Conservation (phyloP, 2,329 filamentous ascomycete species). For the Paramyrothecium roridum region DNA sequence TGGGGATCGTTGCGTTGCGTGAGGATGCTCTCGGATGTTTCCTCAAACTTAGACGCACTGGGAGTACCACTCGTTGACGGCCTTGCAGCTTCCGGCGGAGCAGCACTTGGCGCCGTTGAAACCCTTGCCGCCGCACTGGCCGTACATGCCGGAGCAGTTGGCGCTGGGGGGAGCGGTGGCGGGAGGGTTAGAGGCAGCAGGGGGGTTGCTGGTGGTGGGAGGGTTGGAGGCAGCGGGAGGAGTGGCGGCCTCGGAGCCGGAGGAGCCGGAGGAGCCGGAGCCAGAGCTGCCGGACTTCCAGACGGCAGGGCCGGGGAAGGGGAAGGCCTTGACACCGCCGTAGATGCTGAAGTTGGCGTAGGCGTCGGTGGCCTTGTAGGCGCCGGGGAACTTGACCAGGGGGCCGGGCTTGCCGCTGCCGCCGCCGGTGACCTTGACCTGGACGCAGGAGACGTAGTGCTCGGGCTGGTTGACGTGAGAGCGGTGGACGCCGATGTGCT, state of each 20-base stretch:
- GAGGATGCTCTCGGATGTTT: background rate
- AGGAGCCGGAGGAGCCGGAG: background rate
- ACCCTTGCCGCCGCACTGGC: background rate
- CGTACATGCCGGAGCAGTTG: background rate
- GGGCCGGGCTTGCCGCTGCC: constrained; percentile 1
- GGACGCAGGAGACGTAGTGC: constrained; percentile 2
- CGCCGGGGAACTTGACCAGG: constrained; percentile 1
- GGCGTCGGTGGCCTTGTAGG: background rate
- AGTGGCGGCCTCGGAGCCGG: background rate
- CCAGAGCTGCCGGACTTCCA: background rate
- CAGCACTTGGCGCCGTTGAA: background rate
- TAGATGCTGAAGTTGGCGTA: constrained; percentile 3
- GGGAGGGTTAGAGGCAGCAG: background rate
- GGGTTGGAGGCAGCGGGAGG: background rate
- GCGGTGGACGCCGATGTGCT: constrained; percentile 3
- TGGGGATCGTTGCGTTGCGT: too few species aligned
- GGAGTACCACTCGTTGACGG: background rate
- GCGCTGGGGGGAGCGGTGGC: background rate
- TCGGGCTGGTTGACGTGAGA: constrained; percentile 2
- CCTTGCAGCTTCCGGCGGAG: background rate
- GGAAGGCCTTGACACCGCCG: background rate
- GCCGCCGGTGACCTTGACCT: constrained; percentile 1
- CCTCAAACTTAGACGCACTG: background rate
- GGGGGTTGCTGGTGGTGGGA: background rate
- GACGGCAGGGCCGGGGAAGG: constrained; percentile 1